These are phyloP conservation scores for Xylariaceae sp. DNA, from an alignment of 2,329 filamentous ascomycete species.

Conservation along the genomic window DNA sequence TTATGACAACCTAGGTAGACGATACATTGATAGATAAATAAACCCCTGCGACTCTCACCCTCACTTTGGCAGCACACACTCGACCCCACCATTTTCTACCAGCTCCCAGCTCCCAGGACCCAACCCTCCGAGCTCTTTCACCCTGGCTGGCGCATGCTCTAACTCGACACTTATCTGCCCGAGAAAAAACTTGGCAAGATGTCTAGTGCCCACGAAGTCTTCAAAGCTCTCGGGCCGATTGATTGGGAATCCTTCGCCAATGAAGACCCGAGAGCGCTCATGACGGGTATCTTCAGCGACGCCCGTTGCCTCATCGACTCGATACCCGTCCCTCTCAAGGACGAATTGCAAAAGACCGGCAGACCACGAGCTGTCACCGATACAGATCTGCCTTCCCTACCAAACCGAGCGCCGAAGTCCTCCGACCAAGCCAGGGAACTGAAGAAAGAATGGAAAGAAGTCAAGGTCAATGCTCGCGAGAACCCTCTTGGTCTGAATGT, in stretches of 20 bases:
- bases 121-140: too few species aligned
- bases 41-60: too few species aligned
- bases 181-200: too few species aligned
- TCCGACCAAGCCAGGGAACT: constrained; percentile 61
- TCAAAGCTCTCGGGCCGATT: constrained; percentile 60
- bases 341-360: constrained; percentile 51
- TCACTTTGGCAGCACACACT: too few species aligned
- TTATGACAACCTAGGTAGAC: too few species aligned
- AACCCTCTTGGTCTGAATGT: constrained; percentile 80
- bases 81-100: too few species aligned
- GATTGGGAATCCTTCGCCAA: constrained; percentile 52
- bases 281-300: constrained; percentile 67
- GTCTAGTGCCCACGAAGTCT: constrained; percentile 52
- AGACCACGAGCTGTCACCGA: constrained; percentile 64
- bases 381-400: constrained; percentile 53
- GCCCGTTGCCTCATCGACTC: constrained; percentile 78
- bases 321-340: constrained; percentile 63
- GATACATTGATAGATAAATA: too few species aligned
- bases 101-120: too few species aligned
- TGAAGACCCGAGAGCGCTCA: constrained; percentile 59
- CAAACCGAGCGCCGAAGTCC: constrained; percentile 56
- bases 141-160: too few species aligned
- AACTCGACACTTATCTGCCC: too few species aligned
- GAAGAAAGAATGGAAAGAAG: constrained; percentile 86
- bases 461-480: constrained; percentile 73